A percentile compares a stretch with the other conserved stretches of the same genome.
Evolutionary conservation across 495 filamentous ascomycete genomes (phyloP).

Genomic region (Penicillium parvum): DNA sequence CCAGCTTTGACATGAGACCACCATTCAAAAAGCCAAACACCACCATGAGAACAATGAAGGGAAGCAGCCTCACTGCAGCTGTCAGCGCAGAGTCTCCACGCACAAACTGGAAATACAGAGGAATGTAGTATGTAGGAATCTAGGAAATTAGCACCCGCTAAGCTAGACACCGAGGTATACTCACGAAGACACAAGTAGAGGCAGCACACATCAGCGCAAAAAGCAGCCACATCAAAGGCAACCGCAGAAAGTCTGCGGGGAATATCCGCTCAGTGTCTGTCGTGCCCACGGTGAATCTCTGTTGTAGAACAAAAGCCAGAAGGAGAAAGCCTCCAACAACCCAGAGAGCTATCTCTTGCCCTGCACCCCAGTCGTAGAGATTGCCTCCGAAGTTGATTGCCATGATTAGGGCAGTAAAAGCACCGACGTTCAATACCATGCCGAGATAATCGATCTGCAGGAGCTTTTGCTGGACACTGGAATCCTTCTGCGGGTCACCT

Average conservation of each 20-base stretch:
- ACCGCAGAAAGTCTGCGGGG: slow-evolving; percentile 42
- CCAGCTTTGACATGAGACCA: slow-evolving; percentile 43
- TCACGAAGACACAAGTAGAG: slow-evolving; percentile 14
- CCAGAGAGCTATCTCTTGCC: slow-evolving; percentile 50
- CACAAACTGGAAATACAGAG: slow-evolving; percentile 59
- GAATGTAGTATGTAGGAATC: slow-evolving; percentile 35
- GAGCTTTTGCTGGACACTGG: slow-evolving; percentile 30
- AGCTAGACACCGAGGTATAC: not conserved
- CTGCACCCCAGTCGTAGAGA: slow-evolving; percentile 48
- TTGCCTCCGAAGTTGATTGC: slow-evolving; percentile 54
- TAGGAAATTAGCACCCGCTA: not conserved
- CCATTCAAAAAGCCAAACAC: slow-evolving; percentile 46
- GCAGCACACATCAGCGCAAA: slow-evolving; percentile 22
- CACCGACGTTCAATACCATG: slow-evolving; percentile 33
- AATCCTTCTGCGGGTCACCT: slow-evolving; percentile 40
- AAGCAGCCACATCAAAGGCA: slow-evolving; percentile 30
- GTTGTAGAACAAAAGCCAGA: slow-evolving; percentile 46
- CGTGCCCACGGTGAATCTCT: slow-evolving; percentile 49
- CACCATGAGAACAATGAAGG: slow-evolving; percentile 51
- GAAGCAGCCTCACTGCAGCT: slow-evolving; percentile 54
- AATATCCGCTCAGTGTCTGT: slow-evolving; percentile 45
- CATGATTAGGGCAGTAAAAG: slow-evolving; percentile 42
- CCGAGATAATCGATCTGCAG: slow-evolving; percentile 33
- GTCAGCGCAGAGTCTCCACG: slow-evolving; percentile 43
- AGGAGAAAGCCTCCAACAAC: slow-evolving; percentile 50